Conservation (phyloP, 768 basidiomycete genomes). For the Russula emetica region DNA sequence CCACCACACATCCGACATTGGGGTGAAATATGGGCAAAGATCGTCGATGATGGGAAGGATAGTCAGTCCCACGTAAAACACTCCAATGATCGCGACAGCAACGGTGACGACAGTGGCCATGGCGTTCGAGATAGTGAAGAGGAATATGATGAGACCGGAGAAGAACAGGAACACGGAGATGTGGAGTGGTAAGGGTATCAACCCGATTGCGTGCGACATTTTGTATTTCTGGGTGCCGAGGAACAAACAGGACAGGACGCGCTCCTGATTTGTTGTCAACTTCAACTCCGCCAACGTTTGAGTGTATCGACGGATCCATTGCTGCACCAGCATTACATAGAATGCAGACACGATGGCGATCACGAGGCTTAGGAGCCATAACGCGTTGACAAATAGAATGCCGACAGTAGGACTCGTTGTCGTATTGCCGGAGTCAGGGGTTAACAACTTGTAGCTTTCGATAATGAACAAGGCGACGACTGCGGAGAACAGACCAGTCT, state of each 20-base stretch:
- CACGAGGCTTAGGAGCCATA: slow-evolving; percentile 22
- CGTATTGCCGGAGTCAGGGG: slow-evolving; percentile 12
- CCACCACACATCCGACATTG: slow-evolving; percentile 16
- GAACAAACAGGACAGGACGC: slow-evolving; percentile 18
- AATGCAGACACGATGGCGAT: slow-evolving; percentile 18
- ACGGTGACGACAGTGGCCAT: slow-evolving; percentile 7
- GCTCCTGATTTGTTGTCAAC: not conserved
- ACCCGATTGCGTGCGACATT: slow-evolving; percentile 32
- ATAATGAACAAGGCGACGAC: slow-evolving; percentile 28
- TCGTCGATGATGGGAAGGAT: slow-evolving; percentile 7
- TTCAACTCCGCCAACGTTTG: slow-evolving; percentile 2
- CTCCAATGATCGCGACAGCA: slow-evolving; percentile 1
- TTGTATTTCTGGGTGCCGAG: slow-evolving; percentile 11
- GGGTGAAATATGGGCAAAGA: slow-evolving; percentile 21
- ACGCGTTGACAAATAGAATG: slow-evolving; percentile 15
- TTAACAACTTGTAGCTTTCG: slow-evolving; percentile 25
- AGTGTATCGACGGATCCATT: slow-evolving; percentile 20
- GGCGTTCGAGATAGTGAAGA: slow-evolving; percentile 6
- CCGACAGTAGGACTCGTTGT: not conserved
- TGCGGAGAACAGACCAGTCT: slow-evolving; percentile 31
- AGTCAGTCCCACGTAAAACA: slow-evolving; percentile 11
- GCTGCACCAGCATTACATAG: slow-evolving; percentile 19
- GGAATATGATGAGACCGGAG: slow-evolving; percentile 20
- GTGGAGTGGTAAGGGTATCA: slow-evolving; percentile 19
- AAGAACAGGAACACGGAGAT: slow-evolving; percentile 25